These are phyloP conservation scores for Elymus sibiricus DNA, from an alignment of 176 grass and related monocot genomes.

Conservation along the genomic window DNA sequence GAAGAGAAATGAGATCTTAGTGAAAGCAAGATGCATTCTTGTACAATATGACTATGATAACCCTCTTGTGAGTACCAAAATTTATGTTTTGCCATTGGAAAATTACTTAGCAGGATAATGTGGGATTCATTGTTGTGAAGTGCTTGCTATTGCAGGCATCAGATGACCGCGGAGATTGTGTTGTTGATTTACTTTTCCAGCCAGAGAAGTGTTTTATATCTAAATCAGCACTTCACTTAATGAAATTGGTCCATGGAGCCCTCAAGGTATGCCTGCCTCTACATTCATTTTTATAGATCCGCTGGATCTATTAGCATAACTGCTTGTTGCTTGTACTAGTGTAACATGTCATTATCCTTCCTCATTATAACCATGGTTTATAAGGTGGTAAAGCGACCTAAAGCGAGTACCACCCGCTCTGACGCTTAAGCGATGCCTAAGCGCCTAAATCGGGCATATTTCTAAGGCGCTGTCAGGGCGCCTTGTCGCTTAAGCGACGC, in stretches of 20 bases:
- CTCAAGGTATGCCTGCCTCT: constrained; percentile 67
- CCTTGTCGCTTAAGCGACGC: no score
- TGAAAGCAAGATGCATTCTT: constrained; percentile 75
- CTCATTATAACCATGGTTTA: constrained; percentile 6
- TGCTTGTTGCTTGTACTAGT: constrained; percentile 1
- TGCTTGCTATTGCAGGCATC: constrained; percentile 44
- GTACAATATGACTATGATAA: constrained; percentile 65
- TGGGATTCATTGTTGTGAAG: constrained; percentile 25
- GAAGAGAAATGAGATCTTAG: constrained; percentile 86
- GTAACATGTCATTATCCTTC: background rate
- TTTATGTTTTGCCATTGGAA: constrained; percentile 13
- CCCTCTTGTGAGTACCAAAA: constrained; percentile 59
- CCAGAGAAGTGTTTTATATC: constrained; percentile 74
- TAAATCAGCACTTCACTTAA: constrained; percentile 68
- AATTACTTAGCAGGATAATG: constrained; percentile 8
- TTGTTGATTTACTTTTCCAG: constrained; percentile 89
- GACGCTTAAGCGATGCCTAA: no score
- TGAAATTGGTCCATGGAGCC: constrained; percentile 82
- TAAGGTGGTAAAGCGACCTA: no score
- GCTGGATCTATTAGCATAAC: background rate
- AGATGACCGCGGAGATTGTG: constrained; percentile 36
- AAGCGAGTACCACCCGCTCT: no score
- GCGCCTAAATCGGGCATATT: no score
- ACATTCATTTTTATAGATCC: constrained; percentile 18
- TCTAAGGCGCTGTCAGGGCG: no score